Evolutionary conservation across 768 basidiomycete genomes (phyloP), one percentile per base, ranked within the genome.

Genomic region (Sutorius australiensis): DNA sequence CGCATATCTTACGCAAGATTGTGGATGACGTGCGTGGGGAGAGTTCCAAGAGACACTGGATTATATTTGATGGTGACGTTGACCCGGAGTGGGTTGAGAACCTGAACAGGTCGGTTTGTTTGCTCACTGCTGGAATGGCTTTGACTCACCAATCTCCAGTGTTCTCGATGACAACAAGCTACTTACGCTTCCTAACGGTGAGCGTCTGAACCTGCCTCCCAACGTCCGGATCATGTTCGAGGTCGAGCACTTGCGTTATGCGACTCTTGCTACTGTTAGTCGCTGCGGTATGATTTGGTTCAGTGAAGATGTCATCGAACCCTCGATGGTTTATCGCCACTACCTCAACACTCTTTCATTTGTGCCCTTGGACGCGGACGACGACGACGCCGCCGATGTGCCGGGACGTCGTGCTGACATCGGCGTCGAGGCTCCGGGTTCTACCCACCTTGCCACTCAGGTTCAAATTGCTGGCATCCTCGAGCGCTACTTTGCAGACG

Each of bases 231-330:
- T 99, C 70, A 95, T 99, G 93, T 98, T 99, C 67, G 97, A 99
- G 69, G 97, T 98, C 51, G 97, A 98, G 68, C 93, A 97, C 69
- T 81, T 99, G 60, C 89, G 86, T 63, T 99, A 95, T 68, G 97
- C 97, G 0, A 99, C 97, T 4, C 84, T 89, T 49, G 97, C 97
- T 14, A 99, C 97, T 27, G 97, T 99, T 77, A 97, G 93, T 82
- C 95, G 97, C 51, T 99, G 97, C 65, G 97, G 97, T 68, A 99
- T 99, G 97, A 95, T 99, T 62, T 99, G 97, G 97, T 99, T 99
- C 75, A 98, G 94, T 67, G 94, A 98, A 53, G 94, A 98, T 58
- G 85, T 97, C 44, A 84, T 99, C 27, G 87, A 92, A 58, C 85
- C 94, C 6, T 73, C 78, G 1, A 98, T 98, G 97, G 82, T 97